A percentile compares a stretch with the other conserved stretches of the same genome.
Evolutionary conservation across 306 rosid species (phyloP).

Genomic region (Rosa rugosa): DNA sequence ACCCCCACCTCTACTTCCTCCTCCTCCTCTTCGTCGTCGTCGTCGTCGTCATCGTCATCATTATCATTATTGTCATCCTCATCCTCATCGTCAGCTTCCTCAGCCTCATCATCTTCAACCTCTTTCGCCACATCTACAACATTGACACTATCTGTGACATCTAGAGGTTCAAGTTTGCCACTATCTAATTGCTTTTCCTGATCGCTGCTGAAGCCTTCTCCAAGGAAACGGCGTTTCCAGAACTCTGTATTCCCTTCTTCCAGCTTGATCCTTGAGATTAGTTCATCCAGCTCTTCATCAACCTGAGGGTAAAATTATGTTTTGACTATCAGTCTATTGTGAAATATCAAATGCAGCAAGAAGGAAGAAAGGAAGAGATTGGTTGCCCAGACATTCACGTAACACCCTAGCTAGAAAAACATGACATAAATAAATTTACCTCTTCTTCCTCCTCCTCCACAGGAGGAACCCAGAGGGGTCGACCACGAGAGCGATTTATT

Average conservation of each 20-base stretch:
- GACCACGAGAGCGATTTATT: constrained; percentile 95
- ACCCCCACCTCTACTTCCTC: constrained; percentile 58
- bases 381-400: neutral
- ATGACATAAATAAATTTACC: constrained; percentile 42
- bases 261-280: constrained; percentile 75
- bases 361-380: neutral
- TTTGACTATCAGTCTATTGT: constrained; percentile 14
- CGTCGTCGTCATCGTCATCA: neutral
- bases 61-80: constrained; percentile 68
- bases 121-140: constrained; percentile 60
- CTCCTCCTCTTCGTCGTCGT: constrained; percentile 45
- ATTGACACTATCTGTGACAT: constrained; percentile 54
- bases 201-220: constrained; percentile 62
- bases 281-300: constrained; percentile 89
- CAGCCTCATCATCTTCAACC: constrained; percentile 75
- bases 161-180: constrained; percentile 42
- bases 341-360: constrained; percentile 19
- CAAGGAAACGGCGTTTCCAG: constrained; percentile 91
- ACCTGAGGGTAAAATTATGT: constrained; percentile 49
- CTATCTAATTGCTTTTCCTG: constrained; percentile 39
- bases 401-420: neutral
- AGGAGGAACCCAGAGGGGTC: constrained; percentile 99
- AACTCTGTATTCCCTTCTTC: constrained; percentile 91
- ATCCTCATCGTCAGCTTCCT: constrained; percentile 61
- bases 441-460: constrained; percentile 92